Evolutionary conservation across 805 yeast species (phyloP).

Genomic region (Yueomyces sp.): DNA sequence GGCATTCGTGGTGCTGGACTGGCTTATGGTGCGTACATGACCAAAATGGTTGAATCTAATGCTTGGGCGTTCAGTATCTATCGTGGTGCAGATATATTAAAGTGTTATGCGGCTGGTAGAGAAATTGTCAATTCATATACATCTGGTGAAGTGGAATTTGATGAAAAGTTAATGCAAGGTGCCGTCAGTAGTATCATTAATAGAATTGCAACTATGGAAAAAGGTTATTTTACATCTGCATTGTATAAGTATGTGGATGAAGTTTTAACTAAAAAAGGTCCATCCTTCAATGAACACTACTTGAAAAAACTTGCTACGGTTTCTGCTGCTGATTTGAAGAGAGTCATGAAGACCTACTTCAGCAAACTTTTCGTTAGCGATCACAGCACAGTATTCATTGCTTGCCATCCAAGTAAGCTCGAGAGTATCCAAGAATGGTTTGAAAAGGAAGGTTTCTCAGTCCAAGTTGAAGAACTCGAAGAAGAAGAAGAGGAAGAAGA

Average conservation of each 20-base stretch:
- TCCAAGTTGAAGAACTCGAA: constrained; percentile 40
- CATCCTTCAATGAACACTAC: constrained; percentile 41
- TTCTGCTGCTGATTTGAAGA: constrained; percentile 28
- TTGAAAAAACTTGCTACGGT: constrained; percentile 40
- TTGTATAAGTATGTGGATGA: constrained; percentile 51
- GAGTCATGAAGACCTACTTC: constrained; percentile 43
- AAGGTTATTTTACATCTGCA: constrained; percentile 56
- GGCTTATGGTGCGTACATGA: constrained; percentile 75
- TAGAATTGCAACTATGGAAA: constrained; percentile 51
- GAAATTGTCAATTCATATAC: constrained; percentile 50
- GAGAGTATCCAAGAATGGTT: constrained; percentile 37
- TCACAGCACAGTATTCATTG: constrained; percentile 48
- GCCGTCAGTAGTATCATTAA: constrained; percentile 68
- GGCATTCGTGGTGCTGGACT: constrained; percentile 90
- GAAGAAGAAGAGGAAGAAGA: constrained; percentile 24
- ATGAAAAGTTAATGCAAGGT: constrained; percentile 48
- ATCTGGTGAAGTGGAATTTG: constrained; percentile 40
- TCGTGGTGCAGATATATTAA: constrained; percentile 71
- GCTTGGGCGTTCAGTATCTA: constrained; percentile 53
- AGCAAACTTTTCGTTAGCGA: constrained; percentile 47
- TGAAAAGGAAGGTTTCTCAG: constrained; percentile 42
- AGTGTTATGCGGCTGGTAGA: constrained; percentile 47
- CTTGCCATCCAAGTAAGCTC: constrained; percentile 58
- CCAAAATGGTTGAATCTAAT: constrained; percentile 51
- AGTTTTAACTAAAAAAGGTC: constrained; percentile 57